Conservation (phyloP, 495 filamentous ascomycete genomes). For the Lasiosphaeriaceae sp. region DNA sequence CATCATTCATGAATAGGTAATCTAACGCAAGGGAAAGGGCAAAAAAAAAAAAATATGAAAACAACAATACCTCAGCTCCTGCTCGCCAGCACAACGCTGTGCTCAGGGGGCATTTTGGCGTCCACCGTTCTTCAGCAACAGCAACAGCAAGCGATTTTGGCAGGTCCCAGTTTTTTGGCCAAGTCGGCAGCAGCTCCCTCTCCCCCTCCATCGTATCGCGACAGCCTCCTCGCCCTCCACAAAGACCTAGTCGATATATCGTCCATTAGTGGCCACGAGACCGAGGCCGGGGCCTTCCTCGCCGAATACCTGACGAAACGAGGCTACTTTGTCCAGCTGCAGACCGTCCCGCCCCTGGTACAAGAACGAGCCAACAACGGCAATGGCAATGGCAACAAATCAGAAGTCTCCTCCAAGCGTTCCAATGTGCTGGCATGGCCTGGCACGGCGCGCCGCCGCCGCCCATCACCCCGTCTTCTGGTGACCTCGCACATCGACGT, state of each 20-base stretch:
- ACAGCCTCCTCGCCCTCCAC: slow-evolving; percentile 69
- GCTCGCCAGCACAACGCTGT: slow-evolving; percentile 11
- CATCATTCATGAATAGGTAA: too few relatives aligned
- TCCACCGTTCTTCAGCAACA: not conserved
- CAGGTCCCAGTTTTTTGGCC: not conserved
- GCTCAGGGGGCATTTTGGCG: not conserved
- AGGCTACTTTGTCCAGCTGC: slow-evolving; percentile 53
- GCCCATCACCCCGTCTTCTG: slow-evolving; percentile 55
- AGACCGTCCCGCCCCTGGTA: slow-evolving; percentile 59
- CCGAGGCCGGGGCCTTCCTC: slow-evolving; percentile 64
- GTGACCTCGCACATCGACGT: slow-evolving; percentile 72
- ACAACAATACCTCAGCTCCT: not conserved
- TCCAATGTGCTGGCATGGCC: slow-evolving; percentile 79
- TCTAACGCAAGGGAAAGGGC: too few relatives aligned
- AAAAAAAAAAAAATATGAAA: slow-evolving; percentile 12
- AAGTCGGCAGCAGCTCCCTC: not conserved
- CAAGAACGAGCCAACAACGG: slow-evolving; percentile 14
- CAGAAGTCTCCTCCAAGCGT: slow-evolving; percentile 41
- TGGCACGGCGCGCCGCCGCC: slow-evolving; percentile 33
- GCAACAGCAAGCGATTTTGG: not conserved
- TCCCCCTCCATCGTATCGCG: slow-evolving; percentile 34
- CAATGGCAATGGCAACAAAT: slow-evolving; percentile 32
- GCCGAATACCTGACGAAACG: slow-evolving; percentile 54
- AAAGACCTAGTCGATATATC: slow-evolving; percentile 67
- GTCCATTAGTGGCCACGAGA: slow-evolving; percentile 73